A percentile compares a stretch with the other conserved stretches of the same genome.
Evolutionary conservation across 2,329 filamentous ascomycete genomes (phyloP).

Genomic region (Diaporthe longicolla): DNA sequence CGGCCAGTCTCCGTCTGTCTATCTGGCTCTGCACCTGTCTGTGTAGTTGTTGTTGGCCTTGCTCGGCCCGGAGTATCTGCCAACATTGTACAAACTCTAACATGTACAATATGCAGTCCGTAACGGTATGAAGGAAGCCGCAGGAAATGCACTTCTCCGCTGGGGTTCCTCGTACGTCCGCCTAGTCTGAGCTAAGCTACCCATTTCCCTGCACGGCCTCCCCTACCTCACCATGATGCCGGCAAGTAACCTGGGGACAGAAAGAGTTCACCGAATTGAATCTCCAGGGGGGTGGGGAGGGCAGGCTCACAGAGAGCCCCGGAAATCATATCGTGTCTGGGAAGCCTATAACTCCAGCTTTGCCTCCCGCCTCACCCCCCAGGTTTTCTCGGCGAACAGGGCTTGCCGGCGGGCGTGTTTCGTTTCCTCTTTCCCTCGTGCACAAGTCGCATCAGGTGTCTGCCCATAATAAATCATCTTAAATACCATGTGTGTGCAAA

Average conservation of each 20-base stretch:
- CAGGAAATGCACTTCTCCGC: slow-evolving; percentile 1
- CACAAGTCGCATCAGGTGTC: neutral
- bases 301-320: too few species aligned
- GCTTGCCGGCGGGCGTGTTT: slow-evolving; percentile 18
- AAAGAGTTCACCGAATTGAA: neutral
- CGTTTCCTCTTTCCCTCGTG: slow-evolving; percentile 15
- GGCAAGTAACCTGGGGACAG: neutral
- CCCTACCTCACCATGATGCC: neutral
- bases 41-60: neutral
- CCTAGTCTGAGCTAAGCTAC: neutral
- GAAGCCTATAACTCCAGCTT: neutral
- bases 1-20: neutral
- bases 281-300: neutral
- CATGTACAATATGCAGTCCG: neutral
- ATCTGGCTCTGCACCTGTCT: neutral
- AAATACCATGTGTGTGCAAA: neutral
- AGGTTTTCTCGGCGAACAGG: neutral
- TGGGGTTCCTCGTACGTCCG: neutral
- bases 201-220: neutral
- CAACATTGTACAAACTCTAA: slow-evolving; percentile 14
- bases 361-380: neutral
- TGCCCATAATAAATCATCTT: neutral
- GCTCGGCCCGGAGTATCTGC: slow-evolving; percentile 22
- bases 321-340: neutral
- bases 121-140: too few species aligned